Percentiles rank a stretch among this genome's conserved stretches.
These are phyloP conservation scores for Apiospora hydei DNA, from an alignment of 2,329 filamentous ascomycete genomes.

Conservation along the genomic window DNA sequence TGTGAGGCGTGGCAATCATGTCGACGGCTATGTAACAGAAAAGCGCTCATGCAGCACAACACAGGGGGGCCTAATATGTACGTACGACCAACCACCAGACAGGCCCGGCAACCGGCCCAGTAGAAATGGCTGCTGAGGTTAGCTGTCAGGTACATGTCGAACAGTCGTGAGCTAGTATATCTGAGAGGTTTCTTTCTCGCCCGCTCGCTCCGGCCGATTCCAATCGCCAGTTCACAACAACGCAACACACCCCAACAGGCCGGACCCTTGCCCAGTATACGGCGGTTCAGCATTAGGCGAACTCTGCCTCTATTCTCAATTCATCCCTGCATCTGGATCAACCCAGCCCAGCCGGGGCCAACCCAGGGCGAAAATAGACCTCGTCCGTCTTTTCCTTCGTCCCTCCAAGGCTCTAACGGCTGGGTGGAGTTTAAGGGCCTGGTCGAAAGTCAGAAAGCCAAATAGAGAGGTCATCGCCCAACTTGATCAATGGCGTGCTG, in stretches of 20 bases:
- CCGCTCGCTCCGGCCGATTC: not conserved
- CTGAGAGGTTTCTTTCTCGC: not conserved
- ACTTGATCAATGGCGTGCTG: slow-evolving; percentile 6
- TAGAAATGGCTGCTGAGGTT: not conserved
- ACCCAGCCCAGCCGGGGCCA: slow-evolving; percentile 9
- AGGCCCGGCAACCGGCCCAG: not conserved
- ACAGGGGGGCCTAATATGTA: not conserved
- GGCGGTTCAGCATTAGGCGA: slow-evolving; percentile 7
- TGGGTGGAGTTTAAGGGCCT: slow-evolving; percentile 1
- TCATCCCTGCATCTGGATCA: slow-evolving; percentile 16
- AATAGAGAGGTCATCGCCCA: not conserved
- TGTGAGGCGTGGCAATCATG: slow-evolving; percentile 14
- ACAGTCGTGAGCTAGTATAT: not conserved
- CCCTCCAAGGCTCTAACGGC: slow-evolving; percentile 15
- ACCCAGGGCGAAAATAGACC: not conserved
- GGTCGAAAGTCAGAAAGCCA: not conserved
- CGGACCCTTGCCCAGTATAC: slow-evolving; percentile 9
- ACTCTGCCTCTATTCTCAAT: slow-evolving; percentile 1
- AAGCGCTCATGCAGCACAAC: slow-evolving; percentile 12
- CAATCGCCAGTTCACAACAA: not conserved
- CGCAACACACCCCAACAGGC: not conserved
- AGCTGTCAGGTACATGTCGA: not conserved
- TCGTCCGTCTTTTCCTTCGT: slow-evolving; percentile 11
- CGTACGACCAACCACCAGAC: slow-evolving; percentile 4
- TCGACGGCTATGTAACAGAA: slow-evolving; percentile 19